Base-by-base conservation (phyloP, 2,329 filamentous ascomycete species). In the Penicillium sp. region DNA sequence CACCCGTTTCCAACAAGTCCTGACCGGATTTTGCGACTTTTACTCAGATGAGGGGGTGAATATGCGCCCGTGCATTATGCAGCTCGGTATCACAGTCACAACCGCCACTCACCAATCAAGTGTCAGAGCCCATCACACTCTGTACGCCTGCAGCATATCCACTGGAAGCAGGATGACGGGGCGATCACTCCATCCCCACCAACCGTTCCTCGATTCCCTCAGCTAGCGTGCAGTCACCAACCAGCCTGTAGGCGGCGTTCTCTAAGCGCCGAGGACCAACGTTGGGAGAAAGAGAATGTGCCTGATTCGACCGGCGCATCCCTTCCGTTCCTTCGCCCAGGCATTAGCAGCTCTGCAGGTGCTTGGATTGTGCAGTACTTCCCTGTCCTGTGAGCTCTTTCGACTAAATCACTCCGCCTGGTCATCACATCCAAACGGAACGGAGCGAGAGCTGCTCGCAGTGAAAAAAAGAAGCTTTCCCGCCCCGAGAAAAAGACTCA, bases 51-150 rank as follows among this genome's bases (percentile, higher is more conserved):
- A 55, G 56, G 56, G 56, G 56, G 40, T 50, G 23, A 29, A 40
- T 17, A 19, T 38, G 33, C 21, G 62, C 62, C 62, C 62, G 61
- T 67, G 60, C 62, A 63, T 51, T 19, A 47, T 73, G 71, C 71
- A 72, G 59, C 33, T n/a, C 5, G 42, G 38, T 51, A 63, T 73
- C 71, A 73, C 71, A 72, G 52, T 74, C 71, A 73, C 71, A 69
- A 41, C 56, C 40, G 38, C 55, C 49, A 12, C 55, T 62, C 63
- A 58, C 66, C 67, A 70, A 62, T 67, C 65, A 62, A 60, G 51
- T 46, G 49, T 53, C 57, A 40, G 54, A 46, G 35, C 52, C 54
- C 58, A 56, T 70, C 68, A 66, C 66, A 60, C 62, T 60, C 47
- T 51, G 64, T 61, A 60, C 61, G 25, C 42, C 45, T 49, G 41